These are phyloP conservation scores for Aureobasidium sp. DNA, from an alignment of 2,329 filamentous ascomycete species.

Conservation along the genomic window DNA sequence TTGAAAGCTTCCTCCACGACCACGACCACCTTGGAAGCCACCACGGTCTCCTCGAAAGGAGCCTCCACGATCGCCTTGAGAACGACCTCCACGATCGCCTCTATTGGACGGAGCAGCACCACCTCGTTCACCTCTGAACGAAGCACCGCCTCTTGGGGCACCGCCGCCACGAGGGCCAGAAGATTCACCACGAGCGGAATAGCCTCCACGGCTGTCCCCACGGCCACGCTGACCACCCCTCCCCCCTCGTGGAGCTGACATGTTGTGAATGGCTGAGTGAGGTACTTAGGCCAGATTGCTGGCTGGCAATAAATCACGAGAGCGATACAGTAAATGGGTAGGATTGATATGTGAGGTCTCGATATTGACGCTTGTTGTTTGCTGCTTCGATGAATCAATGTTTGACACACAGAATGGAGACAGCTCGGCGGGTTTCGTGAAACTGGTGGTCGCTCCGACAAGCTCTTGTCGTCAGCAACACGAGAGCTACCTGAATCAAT, in stretches of 20 bases:
- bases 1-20: conserved; percentile 12
- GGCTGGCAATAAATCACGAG: background rate
- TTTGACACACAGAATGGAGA: background rate
- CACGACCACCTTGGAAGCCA: conserved; percentile 21
- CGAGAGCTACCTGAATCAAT: background rate
- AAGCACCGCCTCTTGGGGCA: conserved; percentile 15
- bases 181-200: conserved; percentile 14
- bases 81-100: conserved; percentile 21
- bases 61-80: conserved; percentile 22
- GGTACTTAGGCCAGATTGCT: background rate
- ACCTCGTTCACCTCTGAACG: conserved; percentile 14
- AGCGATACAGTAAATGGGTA: background rate
- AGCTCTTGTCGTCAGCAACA: background rate
- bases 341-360: background rate
- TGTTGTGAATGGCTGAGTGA: conserved; percentile 5
- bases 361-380: background rate
- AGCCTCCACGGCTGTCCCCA: conserved; percentile 7
- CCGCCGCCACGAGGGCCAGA: conserved; percentile 15
- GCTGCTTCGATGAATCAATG: background rate
- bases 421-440: background rate
- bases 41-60: conserved; percentile 20
- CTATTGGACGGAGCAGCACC: conserved; percentile 17
- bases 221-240: conserved; percentile 18
- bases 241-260: background rate
- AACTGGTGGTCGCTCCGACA: background rate